Evolutionary conservation across 2,329 filamentous ascomycete genomes (phyloP), one percentile per base, ranked within the genome.

Genomic region (Ramularia collo-cygni): DNA sequence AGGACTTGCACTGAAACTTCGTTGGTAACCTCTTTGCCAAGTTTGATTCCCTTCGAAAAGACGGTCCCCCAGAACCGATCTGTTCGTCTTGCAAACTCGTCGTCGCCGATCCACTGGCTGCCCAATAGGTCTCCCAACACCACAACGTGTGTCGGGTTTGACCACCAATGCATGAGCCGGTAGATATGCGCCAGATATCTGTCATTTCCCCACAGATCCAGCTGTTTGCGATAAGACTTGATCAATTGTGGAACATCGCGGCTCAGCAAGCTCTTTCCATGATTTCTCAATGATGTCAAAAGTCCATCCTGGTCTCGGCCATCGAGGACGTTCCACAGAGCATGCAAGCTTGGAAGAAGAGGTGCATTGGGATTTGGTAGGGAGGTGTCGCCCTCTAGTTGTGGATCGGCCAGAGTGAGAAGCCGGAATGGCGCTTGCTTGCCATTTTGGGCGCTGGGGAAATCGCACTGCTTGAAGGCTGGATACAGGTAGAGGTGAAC

Each of bases 101-200:
- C 75, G 58, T 95, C 81, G 36, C 75, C 76, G 46, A 98, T 84
- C 92, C 92, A 98, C 63, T 98, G 92, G 56, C 88, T 95, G 8
- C 92, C 92, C 8, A 98, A 69, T 43, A 98, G 69, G 60, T 98
- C 92, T 3, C 92, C 92, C 3, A 98, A 71, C 0, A 96, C 88
- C 0, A 84, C 80, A 14, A 92, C 78, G 61, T 98, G 92, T 0
- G 86, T 93, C 7, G 92, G 92, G 12, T 71, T 67, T 0, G 83
- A 77, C 82, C 85, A 93, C 86, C 88, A 94, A 51, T 77, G 74
- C 35, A 95, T 64, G 0, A 80, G 84, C 12, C 86, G 77, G 64
- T 93, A 95, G 43, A 95, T 88, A 62, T 98, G 92, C 14, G 85
- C 86, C 21, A 98, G 76, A 63, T 96, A 98, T 57, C 80, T 85